Percentiles rank a stretch among this genome's conserved stretches.
Evolutionary conservation across 495 filamentous ascomycete species (phyloP).

Genomic region (Hypoxylon fuscum): DNA sequence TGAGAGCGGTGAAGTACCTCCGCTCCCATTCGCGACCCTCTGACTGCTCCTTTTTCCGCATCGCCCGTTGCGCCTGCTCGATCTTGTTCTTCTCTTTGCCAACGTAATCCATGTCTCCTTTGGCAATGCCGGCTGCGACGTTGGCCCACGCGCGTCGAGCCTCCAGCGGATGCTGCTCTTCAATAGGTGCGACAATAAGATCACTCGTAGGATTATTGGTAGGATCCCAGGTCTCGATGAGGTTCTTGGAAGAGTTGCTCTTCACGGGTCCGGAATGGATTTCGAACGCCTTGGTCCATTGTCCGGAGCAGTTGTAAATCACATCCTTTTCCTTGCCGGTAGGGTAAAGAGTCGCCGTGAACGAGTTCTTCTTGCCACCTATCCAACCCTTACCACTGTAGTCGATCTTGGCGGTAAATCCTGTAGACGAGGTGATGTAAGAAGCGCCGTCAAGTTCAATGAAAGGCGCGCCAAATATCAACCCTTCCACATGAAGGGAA

Average conservation of each 20-base stretch:
- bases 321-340: conserved; percentile 80
- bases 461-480: conserved; percentile 90
- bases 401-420: conserved; percentile 91
- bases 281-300: conserved; percentile 88
- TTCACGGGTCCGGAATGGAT: conserved; percentile 79
- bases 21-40: conserved; percentile 84
- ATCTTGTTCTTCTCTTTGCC: conserved; percentile 85
- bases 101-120: conserved; percentile 84
- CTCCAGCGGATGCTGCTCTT: conserved; percentile 87
- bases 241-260: conserved; percentile 56
- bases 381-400: conserved; percentile 94
- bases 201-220: conserved; percentile 68
- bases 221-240: conserved; percentile 75
- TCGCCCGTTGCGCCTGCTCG: conserved; percentile 86
- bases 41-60: conserved; percentile 80
- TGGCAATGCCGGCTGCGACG: conserved; percentile 80
- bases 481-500: conserved; percentile 89
- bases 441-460: conserved; percentile 86
- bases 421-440: conserved; percentile 84
- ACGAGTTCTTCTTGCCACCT: conserved; percentile 93
- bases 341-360: conserved; percentile 80
- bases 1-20: conserved; percentile 75
- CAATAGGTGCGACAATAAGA: conserved; percentile 75
- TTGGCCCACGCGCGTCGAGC: conserved; percentile 87
- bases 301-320: conserved; percentile 85